phyloP scores from a whole-genome alignment of 202 grass and related monocot species.

The Thinopyrum obtusiflorum region DNA sequence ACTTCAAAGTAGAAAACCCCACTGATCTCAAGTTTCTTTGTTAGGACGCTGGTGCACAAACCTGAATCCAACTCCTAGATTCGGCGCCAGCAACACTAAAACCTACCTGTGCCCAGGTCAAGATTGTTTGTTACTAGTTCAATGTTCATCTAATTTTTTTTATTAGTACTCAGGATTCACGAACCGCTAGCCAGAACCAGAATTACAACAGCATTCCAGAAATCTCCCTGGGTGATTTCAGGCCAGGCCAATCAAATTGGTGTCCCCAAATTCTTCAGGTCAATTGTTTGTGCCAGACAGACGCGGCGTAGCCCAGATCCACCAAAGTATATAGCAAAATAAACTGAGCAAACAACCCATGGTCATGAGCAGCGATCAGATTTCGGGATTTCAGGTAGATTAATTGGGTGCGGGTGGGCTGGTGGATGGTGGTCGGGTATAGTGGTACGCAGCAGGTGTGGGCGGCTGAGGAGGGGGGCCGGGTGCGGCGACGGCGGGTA shows the following conservation, averaged over 20 bases:
- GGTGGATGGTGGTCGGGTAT: background rate
- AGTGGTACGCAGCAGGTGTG: background rate
- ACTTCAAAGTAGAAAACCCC: background rate
- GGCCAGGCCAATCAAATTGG: background rate
- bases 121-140: background rate
- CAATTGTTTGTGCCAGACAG: background rate
- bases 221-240: background rate
- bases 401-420: background rate
- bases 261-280: background rate
- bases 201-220: background rate
- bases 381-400: constrained; percentile 25
- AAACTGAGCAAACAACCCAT: background rate
- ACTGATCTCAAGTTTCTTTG: background rate
- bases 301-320: background rate
- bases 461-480: background rate
- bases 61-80: background rate
- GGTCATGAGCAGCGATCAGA: background rate
- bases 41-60: background rate
- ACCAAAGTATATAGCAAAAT: background rate
- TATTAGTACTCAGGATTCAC: background rate
- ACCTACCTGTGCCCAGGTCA: background rate
- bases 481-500: constrained; percentile 1
- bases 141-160: background rate
- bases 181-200: background rate
- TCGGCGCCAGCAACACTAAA: background rate